phyloP scores from a whole-genome alignment of 805 yeast species.

The Nematodospora valgi region DNA sequence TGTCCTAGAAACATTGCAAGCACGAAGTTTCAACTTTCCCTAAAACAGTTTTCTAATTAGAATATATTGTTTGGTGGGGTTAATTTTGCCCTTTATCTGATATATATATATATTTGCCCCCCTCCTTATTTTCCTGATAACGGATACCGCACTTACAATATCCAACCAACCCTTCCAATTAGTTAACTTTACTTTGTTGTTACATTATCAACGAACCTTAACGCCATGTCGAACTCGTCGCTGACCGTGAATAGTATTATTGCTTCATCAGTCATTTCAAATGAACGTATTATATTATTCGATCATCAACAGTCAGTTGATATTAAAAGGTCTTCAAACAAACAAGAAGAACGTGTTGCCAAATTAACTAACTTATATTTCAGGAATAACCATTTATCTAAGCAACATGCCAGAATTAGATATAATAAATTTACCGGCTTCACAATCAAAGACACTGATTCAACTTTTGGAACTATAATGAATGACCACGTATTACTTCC shows the following conservation, averaged over 20 bases:
- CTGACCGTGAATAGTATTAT: too few species aligned
- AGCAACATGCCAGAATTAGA: conserved; percentile 30
- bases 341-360: conserved; percentile 13
- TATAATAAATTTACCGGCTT: conserved; percentile 14
- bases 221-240: not conserved
- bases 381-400: conserved; percentile 34
- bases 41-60: too few species aligned
- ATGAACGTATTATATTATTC: conserved; percentile 6
- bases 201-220: not conserved
- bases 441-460: conserved; percentile 25
- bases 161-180: not conserved
- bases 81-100: not conserved
- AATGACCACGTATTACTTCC: conserved; percentile 21
- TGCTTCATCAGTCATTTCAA: too few species aligned
- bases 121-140: not conserved
- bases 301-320: not conserved
- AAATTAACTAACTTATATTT: conserved; percentile 28
- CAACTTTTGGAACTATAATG: conserved; percentile 39
- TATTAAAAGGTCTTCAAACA: conserved; percentile 9
- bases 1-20: too few species aligned
- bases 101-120: not conserved
- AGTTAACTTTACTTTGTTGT: not conserved
- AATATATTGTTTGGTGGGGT: too few species aligned
- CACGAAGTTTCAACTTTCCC: too few species aligned
- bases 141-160: not conserved